Conservation (phyloP, 202 grass and related monocot species). For the Saccharum hybrid region DNA sequence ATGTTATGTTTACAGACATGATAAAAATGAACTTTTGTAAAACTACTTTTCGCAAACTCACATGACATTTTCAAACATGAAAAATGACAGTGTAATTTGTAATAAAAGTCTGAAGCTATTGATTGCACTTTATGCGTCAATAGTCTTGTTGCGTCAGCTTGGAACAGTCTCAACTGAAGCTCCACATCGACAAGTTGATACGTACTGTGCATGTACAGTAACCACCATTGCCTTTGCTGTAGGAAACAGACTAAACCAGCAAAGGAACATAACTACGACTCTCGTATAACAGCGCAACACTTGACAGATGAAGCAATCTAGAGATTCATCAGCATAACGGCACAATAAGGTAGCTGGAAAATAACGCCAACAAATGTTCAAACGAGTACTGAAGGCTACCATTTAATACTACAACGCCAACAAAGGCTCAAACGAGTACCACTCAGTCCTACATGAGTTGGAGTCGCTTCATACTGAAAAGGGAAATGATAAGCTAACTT, state of each 20-base stretch:
- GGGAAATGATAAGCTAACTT: conserved; percentile 2
- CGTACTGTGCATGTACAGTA: background rate
- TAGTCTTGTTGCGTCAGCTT: background rate
- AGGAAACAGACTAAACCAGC: too few species aligned
- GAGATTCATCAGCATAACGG: background rate
- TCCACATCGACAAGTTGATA: background rate
- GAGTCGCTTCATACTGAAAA: conserved; percentile 6
- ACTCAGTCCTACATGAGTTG: background rate
- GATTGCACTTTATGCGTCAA: background rate
- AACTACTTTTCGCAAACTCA: background rate
- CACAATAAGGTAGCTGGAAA: background rate
- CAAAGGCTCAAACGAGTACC: background rate
- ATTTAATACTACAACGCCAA: background rate
- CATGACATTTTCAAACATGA: too few species aligned
- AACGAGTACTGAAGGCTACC: background rate
- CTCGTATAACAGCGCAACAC: background rate
- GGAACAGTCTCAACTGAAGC: background rate
- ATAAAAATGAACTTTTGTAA: background rate
- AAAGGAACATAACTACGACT: background rate
- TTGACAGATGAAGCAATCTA: background rate
- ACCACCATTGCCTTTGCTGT: background rate
- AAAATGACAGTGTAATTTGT: background rate
- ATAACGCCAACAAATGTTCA: background rate
- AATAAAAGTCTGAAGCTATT: background rate
- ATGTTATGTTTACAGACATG: background rate